These are phyloP conservation scores for Cunninghamia lanceolata DNA, from an alignment of 75 land plant genomes.

Conservation along the genomic window DNA sequence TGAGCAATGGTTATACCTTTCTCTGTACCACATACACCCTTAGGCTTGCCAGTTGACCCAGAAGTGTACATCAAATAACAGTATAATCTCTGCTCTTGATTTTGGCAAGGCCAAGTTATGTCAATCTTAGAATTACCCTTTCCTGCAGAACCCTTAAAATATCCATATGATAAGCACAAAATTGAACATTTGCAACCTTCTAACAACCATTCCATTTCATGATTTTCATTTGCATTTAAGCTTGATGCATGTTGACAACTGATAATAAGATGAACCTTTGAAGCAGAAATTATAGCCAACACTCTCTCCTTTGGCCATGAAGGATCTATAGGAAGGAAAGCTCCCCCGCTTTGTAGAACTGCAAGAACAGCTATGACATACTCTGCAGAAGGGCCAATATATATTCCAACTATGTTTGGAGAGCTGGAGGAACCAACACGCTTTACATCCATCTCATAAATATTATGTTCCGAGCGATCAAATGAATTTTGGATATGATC, in stretches of 20 bases:
- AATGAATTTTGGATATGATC: background rate
- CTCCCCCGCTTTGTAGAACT: conserved; percentile 57
- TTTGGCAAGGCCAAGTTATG: conserved; percentile 45
- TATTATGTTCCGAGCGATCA: background rate
- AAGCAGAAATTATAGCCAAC: conserved; percentile 29
- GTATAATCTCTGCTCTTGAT: conserved; percentile 22
- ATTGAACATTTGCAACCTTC: conserved; percentile 17
- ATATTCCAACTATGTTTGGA: conserved; percentile 60
- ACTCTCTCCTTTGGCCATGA: conserved; percentile 67
- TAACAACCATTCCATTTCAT: conserved; percentile 22
- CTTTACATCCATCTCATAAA: background rate
- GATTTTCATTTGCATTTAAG: background rate
- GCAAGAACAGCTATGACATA: conserved; percentile 72
- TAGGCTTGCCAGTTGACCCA: conserved; percentile 82
- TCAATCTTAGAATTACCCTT: background rate
- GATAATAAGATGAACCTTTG: conserved; percentile 43
- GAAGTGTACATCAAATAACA: conserved; percentile 83
- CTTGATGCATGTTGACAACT: conserved; percentile 11
- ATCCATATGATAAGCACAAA: conserved; percentile 17
- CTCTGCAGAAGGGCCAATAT: conserved; percentile 61
- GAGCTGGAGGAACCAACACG: background rate
- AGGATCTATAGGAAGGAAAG: conserved; percentile 78
- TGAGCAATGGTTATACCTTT: conserved; percentile 33
- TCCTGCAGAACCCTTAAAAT: conserved; percentile 8
- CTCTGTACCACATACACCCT: conserved; percentile 89